Evolutionary conservation across 192 early-diverging fungal species (phyloP).

Genomic region (Dispira simplex): DNA sequence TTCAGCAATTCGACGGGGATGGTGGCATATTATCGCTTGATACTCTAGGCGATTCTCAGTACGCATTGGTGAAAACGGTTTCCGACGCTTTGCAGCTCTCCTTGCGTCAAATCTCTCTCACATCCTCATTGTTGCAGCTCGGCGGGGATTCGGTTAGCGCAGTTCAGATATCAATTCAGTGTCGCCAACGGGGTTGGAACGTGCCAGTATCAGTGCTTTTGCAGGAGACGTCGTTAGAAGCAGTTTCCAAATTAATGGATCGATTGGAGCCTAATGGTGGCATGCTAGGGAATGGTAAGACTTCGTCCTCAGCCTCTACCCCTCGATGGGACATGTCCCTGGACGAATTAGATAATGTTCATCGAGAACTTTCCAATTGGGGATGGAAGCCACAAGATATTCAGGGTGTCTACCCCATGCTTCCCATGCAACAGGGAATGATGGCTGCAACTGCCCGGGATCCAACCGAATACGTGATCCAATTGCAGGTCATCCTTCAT

Average conservation of each 20-base stretch:
- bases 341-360: neutral
- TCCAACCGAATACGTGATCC: neutral
- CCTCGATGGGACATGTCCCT: neutral
- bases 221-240: neutral
- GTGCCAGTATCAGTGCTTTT: neutral
- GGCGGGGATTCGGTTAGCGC: slow-evolving; percentile 4
- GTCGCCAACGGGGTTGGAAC: neutral
- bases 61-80: neutral
- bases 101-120: neutral
- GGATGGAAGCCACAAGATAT: neutral
- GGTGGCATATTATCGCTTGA: neutral
- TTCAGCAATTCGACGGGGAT: no score
- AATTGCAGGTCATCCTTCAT: neutral
- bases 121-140: neutral
- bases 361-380: neutral
- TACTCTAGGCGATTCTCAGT: neutral
- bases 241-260: neutral
- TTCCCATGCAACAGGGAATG: neutral
- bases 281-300: neutral
- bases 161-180: neutral
- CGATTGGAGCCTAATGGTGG: neutral
- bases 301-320: neutral
- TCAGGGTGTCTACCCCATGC: neutral
- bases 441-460: neutral
- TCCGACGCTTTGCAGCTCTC: neutral